These are phyloP conservation scores for Macroventuria anomochaeta DNA, from an alignment of 2,329 filamentous ascomycete genomes.

Conservation along the genomic window DNA sequence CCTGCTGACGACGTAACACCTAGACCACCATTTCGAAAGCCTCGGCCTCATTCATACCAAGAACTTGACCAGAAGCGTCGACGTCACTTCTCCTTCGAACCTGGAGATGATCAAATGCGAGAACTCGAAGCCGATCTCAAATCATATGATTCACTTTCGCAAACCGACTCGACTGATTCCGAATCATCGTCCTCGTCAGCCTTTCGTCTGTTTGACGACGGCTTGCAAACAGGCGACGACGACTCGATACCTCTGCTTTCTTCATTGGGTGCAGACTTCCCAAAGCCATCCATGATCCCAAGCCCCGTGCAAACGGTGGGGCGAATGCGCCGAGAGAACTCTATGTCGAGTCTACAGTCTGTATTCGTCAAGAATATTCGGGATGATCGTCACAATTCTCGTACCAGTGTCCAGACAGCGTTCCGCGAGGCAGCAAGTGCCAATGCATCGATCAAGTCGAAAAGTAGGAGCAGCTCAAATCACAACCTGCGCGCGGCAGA, in stretches of 20 bases:
- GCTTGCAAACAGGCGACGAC: neutral
- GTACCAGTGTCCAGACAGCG: conserved; percentile 39
- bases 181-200: conserved; percentile 1
- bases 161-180: conserved; percentile 14
- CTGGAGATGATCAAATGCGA: conserved; percentile 49
- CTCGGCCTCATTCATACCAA: conserved; percentile 30
- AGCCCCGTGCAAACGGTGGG: conserved; percentile 49
- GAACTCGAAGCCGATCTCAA: conserved; percentile 24
- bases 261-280: conserved; percentile 12
- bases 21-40: conserved; percentile 10
- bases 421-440: conserved; percentile 29
- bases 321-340: conserved; percentile 48
- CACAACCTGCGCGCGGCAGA: conserved; percentile 20
- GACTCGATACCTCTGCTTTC: neutral
- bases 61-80: conserved; percentile 26
- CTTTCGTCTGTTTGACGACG: neutral
- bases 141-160: conserved; percentile 9
- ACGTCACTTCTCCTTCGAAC: conserved; percentile 54
- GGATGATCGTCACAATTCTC: conserved; percentile 38
- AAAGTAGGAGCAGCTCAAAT: conserved; percentile 31
- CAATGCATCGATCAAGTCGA: conserved; percentile 15
- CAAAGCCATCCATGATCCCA: conserved; percentile 51
- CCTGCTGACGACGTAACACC: conserved; percentile 1
- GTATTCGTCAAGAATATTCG: conserved; percentile 24
- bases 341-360: conserved; percentile 48